Evolutionary conservation across 495 filamentous ascomycete species (phyloP).

Genomic region (Baudoinia panamericana): DNA sequence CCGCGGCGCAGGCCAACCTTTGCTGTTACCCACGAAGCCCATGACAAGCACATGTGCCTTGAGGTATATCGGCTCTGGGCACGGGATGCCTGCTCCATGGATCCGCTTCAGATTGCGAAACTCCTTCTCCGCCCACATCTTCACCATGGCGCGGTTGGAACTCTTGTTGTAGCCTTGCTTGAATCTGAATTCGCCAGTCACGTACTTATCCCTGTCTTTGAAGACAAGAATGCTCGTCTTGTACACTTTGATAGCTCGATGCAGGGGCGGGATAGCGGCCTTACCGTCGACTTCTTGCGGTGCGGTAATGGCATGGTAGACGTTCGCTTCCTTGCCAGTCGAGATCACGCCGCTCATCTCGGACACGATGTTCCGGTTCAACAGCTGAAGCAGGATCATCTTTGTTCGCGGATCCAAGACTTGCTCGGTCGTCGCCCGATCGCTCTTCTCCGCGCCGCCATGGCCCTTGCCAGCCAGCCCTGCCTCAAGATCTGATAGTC

Average conservation of each 20-base stretch:
- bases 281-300: conserved; percentile 20
- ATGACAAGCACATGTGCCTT: conserved; percentile 86
- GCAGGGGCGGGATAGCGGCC: conserved; percentile 33
- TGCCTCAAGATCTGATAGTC: conserved; percentile 53
- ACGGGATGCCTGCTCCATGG: conserved; percentile 68
- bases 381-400: conserved; percentile 90
- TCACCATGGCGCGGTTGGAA: conserved; percentile 88
- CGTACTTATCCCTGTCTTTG: conserved; percentile 92
- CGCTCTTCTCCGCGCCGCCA: conserved; percentile 62
- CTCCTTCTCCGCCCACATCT: conserved; percentile 97
- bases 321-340: conserved; percentile 95
- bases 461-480: conserved; percentile 40
- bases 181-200: conserved; percentile 82
- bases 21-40: conserved; percentile 77
- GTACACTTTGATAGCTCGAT: conserved; percentile 93
- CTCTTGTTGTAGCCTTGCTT: conserved; percentile 75
- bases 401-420: conserved; percentile 86
- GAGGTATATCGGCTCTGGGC: conserved; percentile 76
- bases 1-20: conserved; percentile 73
- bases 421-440: conserved; percentile 85
- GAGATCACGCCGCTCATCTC: conserved; percentile 85
- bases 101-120: conserved; percentile 85
- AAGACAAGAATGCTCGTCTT: conserved; percentile 94
- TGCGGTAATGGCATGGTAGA: conserved; percentile 64
- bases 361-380: conserved; percentile 69